A percentile compares a stretch with the other conserved stretches of the same genome.
phyloP scores from a whole-genome alignment of 2,329 filamentous ascomycete species.

The Ophiostoma sp. region DNA sequence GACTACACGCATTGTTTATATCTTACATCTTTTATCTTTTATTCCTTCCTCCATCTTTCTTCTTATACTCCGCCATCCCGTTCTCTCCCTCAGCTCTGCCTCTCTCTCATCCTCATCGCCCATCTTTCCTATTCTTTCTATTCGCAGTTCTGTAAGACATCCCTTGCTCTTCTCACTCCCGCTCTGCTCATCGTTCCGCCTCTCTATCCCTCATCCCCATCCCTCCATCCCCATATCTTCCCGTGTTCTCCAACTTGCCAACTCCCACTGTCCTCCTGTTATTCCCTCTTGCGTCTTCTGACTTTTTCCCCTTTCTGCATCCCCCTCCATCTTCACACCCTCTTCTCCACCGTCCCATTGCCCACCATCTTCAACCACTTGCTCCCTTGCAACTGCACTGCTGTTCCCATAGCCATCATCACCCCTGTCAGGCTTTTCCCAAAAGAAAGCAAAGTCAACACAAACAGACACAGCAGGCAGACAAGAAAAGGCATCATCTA shows the following conservation, averaged over 20 bases:
- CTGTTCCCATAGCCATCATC: background rate
- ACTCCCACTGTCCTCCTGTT: background rate
- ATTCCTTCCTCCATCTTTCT: background rate
- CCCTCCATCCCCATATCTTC: background rate
- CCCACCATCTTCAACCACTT: background rate
- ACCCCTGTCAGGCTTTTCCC: background rate
- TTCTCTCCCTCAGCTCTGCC: background rate
- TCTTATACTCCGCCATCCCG: background rate
- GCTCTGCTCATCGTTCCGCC: background rate
- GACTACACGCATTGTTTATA: background rate
- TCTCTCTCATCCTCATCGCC: background rate
- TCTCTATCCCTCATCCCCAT: conserved; percentile 3
- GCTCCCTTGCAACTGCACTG: background rate
- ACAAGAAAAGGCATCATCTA: background rate
- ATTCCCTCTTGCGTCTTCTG: background rate
- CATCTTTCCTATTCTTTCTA: too few species aligned
- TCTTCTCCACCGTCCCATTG: conserved; percentile 15
- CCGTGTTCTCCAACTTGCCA: background rate
- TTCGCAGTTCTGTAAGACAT: too few species aligned
- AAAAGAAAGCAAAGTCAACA: background rate
- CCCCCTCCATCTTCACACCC: conserved; percentile 11
- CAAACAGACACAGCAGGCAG: background rate
- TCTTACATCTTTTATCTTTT: background rate
- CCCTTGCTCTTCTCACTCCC: too few species aligned
- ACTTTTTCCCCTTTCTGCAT: background rate